These are phyloP conservation scores for Proteromonas lacertae DNA, from an alignment of 352 stramenopile species.

Conservation along the genomic window DNA sequence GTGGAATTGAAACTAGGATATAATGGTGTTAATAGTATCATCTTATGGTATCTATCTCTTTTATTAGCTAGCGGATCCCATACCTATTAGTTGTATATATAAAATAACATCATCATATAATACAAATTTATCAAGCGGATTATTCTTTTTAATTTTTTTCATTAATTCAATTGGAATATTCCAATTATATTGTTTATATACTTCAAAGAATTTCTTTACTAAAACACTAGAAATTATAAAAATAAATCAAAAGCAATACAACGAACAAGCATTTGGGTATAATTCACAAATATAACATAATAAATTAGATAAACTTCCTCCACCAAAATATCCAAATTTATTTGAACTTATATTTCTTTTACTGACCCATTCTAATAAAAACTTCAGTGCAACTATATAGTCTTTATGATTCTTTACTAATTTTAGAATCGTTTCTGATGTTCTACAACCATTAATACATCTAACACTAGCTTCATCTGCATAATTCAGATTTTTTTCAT, in stretches of 20 bases:
- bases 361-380: slow-evolving; percentile 26
- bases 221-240: too few species aligned
- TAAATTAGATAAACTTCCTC: slow-evolving; percentile 91
- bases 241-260: too few species aligned
- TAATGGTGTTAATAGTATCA: slow-evolving; percentile 92
- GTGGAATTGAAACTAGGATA: slow-evolving; percentile 91
- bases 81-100: too few species aligned
- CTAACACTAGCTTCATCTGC: slow-evolving; percentile 53
- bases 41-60: slow-evolving; percentile 52
- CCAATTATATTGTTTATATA: slow-evolving; percentile 76
- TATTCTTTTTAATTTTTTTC: too few species aligned
- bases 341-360: slow-evolving; percentile 88
- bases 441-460: slow-evolving; percentile 66
- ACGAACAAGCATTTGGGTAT: slow-evolving; percentile 24
- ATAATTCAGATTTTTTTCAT: slow-evolving; percentile 26
- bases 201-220: slow-evolving; percentile 65
- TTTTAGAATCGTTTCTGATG: slow-evolving; percentile 62
- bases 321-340: slow-evolving; percentile 81
- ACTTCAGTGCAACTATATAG: neutral
- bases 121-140: slow-evolving; percentile 3
- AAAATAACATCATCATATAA: slow-evolving; percentile 2
- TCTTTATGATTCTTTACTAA: slow-evolving; percentile 21
- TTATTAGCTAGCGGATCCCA: slow-evolving; percentile 26
- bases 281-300: slow-evolving; percentile 67
- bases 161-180: slow-evolving; percentile 36